These are phyloP conservation scores for Pseudogymnoascus sp. DNA, from an alignment of 2,329 filamentous ascomycete species.

Conservation along the genomic window DNA sequence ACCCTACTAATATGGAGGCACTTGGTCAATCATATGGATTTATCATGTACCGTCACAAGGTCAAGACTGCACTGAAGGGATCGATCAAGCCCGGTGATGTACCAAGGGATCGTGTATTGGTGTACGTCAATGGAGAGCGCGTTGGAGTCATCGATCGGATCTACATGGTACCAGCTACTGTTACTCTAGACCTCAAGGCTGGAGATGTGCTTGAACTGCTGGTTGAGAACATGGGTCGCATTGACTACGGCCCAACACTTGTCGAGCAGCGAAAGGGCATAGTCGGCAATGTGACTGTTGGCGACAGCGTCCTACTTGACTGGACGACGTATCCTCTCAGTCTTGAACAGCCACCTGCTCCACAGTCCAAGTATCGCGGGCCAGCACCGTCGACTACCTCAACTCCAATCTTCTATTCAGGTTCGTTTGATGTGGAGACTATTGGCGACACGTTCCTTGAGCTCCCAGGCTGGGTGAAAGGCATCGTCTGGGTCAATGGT, in stretches of 20 bases:
- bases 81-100: slow-evolving; percentile 35
- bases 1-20: slow-evolving; percentile 39
- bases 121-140: slow-evolving; percentile 38
- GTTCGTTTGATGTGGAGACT: slow-evolving; percentile 25
- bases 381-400: background rate
- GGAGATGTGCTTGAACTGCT: slow-evolving; percentile 38
- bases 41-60: slow-evolving; percentile 36
- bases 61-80: slow-evolving; percentile 26
- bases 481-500: slow-evolving; percentile 40
- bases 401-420: slow-evolving; percentile 25
- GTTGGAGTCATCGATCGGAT: slow-evolving; percentile 41
- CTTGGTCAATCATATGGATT: slow-evolving; percentile 39
- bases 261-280: slow-evolving; percentile 42
- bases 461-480: slow-evolving; percentile 36
- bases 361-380: background rate
- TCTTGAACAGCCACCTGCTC: slow-evolving; percentile 25
- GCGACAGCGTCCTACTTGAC: slow-evolving; percentile 25
- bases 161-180: slow-evolving; percentile 33
- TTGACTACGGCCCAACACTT: slow-evolving; percentile 38
- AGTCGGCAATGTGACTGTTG: slow-evolving; percentile 36
- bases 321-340: slow-evolving; percentile 37
- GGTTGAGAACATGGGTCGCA: slow-evolving; percentile 44
- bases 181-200: slow-evolving; percentile 31
- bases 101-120: slow-evolving; percentile 39
- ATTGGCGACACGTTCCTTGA: slow-evolving; percentile 33